A percentile compares a stretch with the other conserved stretches of the same genome.
These are phyloP conservation scores for Solanum rostratum DNA, from an alignment of 257 asterid species.

Conservation along the genomic window DNA sequence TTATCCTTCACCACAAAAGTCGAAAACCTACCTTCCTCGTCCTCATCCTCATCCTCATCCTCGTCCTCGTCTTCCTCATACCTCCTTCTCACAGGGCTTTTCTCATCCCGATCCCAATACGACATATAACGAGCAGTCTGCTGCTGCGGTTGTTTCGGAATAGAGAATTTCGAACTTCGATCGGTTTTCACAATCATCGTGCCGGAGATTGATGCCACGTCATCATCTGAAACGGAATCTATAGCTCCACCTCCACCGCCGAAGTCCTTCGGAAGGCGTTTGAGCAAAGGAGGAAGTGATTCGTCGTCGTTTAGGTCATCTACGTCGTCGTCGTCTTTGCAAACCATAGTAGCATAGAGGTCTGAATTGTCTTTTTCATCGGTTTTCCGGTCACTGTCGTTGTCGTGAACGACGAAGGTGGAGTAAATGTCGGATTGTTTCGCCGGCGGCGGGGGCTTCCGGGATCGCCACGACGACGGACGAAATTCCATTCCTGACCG, in stretches of 20 bases:
- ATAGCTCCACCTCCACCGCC: conserved; percentile 45
- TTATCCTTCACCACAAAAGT: conserved; percentile 74
- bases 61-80: conserved; percentile 12
- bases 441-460: conserved; percentile 48
- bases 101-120: conserved; percentile 25
- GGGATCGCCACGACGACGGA: conserved; percentile 49
- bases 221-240: conserved; percentile 31
- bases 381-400: conserved; percentile 16
- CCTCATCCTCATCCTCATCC: conserved; percentile 34
- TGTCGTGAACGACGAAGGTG: conserved; percentile 34
- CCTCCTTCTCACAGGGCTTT: conserved; percentile 13
- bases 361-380: conserved; percentile 13
- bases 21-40: conserved; percentile 44
- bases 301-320: conserved; percentile 49
- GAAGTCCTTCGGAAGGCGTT: conserved; percentile 88
- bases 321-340: conserved; percentile 33
- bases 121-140: conserved; percentile 3
- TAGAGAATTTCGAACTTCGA: conserved; percentile 9
- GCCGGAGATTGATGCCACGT: conserved; percentile 47
- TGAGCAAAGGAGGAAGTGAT: conserved; percentile 73
- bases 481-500: conserved; percentile 40
- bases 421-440: conserved; percentile 52
- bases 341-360: conserved; percentile 58
- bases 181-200: conserved; percentile 70
- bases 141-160: neutral